These are phyloP conservation scores for Biancaea sappan DNA, from an alignment of 306 rosid species.

Conservation along the genomic window DNA sequence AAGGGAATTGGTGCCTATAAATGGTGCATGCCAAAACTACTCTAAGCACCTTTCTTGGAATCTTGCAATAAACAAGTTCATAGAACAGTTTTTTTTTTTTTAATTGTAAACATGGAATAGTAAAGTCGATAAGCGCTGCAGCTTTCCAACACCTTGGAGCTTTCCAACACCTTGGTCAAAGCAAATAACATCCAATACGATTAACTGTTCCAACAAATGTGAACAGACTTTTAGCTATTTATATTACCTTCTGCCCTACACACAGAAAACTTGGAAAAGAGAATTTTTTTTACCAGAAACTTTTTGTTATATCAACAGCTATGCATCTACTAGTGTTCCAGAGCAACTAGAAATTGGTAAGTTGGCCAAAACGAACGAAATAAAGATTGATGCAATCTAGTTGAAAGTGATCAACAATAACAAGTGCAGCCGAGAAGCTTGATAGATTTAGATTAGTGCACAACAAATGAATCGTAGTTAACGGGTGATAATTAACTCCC, in stretches of 20 bases:
- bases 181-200: neutral
- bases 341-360: neutral
- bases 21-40: neutral
- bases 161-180: neutral
- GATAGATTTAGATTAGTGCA: neutral
- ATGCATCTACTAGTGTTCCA: neutral
- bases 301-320: neutral
- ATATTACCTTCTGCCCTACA: neutral
- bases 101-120: too few species aligned
- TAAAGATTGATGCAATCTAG: neutral
- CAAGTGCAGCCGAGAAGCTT: neutral
- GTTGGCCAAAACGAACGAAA: neutral
- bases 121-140: neutral
- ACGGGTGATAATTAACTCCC: too few species aligned
- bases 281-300: neutral
- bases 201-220: neutral
- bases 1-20: neutral
- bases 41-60: neutral
- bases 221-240: neutral
- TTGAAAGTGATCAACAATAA: neutral
- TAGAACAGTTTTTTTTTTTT: too few species aligned
- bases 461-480: neutral
- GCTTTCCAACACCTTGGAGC: neutral
- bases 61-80: neutral
- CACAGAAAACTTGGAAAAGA: neutral